phyloP scores from a whole-genome alignment of 192 early-diverging fungal genomes.

The Spizellomyces punctatus region DNA sequence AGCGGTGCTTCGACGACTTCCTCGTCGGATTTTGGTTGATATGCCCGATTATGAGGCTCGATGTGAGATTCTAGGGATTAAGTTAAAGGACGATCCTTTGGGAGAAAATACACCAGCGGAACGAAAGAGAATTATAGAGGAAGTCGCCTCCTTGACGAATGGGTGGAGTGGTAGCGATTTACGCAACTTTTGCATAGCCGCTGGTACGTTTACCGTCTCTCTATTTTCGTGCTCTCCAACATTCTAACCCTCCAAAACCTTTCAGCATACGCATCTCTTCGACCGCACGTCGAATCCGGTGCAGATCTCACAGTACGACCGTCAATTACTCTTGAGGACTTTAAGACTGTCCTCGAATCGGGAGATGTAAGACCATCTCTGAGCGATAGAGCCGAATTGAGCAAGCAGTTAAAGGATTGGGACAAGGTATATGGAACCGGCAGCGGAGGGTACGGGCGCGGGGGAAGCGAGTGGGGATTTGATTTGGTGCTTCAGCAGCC shows the following conservation, averaged over 20 bases:
- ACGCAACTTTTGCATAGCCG: slow-evolving; percentile 88
- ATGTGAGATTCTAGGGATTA: slow-evolving; percentile 66
- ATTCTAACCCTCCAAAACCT: background rate
- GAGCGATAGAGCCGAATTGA: slow-evolving; percentile 31
- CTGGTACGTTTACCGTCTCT: slow-evolving; percentile 44
- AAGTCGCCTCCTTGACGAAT: slow-evolving; percentile 66
- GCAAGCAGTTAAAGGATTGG: slow-evolving; percentile 31
- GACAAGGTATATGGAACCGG: slow-evolving; percentile 38
- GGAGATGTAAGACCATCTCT: slow-evolving; percentile 37
- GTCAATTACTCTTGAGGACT: slow-evolving; percentile 14
- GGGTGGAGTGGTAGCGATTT: slow-evolving; percentile 86
- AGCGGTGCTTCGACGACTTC: slow-evolving; percentile 83
- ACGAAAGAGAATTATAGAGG: slow-evolving; percentile 45
- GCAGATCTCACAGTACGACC: background rate
- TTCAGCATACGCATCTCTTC: slow-evolving; percentile 6
- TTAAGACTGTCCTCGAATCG: slow-evolving; percentile 24
- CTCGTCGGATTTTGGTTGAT: slow-evolving; percentile 84
- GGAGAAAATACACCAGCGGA: slow-evolving; percentile 29
- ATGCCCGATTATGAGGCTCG: slow-evolving; percentile 74
- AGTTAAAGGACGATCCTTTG: slow-evolving; percentile 74
- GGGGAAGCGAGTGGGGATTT: slow-evolving; percentile 30
- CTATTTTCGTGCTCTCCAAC: background rate
- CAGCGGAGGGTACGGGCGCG: slow-evolving; percentile 14
- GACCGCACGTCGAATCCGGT: slow-evolving; percentile 3
- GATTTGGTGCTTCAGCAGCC: slow-evolving; percentile 1